Evolutionary conservation across 768 basidiomycete genomes (phyloP), one percentile per base, ranked within the genome.

Genomic region (Pleurotus tuoliensis): DNA sequence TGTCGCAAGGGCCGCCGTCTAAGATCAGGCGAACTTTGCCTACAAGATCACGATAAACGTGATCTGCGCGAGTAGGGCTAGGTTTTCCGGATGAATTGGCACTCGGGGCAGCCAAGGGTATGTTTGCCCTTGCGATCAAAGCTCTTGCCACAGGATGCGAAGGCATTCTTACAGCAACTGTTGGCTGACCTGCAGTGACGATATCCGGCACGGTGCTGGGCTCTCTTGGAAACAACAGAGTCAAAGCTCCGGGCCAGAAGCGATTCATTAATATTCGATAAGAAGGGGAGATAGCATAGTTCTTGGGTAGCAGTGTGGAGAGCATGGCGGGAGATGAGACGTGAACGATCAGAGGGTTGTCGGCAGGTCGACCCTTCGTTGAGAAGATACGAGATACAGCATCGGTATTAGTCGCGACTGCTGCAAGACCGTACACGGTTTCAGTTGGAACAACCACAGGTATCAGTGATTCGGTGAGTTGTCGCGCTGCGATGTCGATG

Each of bases 371-470:
- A 39, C 94, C 92, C 66, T 99, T 99, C 50, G 88, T 88, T 15
- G 80, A 69, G 71, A 94, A 99, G 63, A 99, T 94, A 63, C 79
- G 80, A 2, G 78, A 66, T 4, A 84, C 81, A 2, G 95, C 93
- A 13, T 71, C 60, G 6, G 80, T 60, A 63, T 84, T 74, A 45
- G 93, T 73, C 0, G 96, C 94, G 18, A 86, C 72, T 0, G 94
- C 97, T 25, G 91, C 97, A n/a, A 99, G 84, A 1, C 97, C 97
- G 70, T 98, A 99, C 9, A 99, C 97, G 0, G 97, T 98, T 72
- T 99, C 97, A 27, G 97, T 98, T 0, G 97, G 96, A 67, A 99
- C 91, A 0, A 88, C 95, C 55, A 98, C 88, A 18, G 82, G 77
- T 56, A 82, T 74, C 13, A 69, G 63, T 20, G 72, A 72, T 34